phyloP scores from a whole-genome alignment of 331 rosid species.

The Quercus tomentella region DNA sequence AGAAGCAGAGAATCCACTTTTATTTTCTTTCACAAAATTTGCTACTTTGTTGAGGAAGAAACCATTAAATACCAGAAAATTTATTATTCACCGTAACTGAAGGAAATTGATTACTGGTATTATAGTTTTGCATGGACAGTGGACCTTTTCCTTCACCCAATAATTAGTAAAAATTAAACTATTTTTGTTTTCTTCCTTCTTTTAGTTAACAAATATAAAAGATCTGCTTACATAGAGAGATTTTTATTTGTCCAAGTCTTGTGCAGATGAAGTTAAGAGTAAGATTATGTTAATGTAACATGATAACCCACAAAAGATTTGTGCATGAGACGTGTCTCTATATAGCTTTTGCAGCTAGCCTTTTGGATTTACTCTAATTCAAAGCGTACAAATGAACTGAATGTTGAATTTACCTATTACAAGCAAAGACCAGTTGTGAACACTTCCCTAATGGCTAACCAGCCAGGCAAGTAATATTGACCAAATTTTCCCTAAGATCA shows the following conservation, averaged over 20 bases:
- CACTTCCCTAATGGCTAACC: neutral
- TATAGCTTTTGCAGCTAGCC: too few relatives aligned
- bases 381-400: too few relatives aligned
- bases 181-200: too few relatives aligned
- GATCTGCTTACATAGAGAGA: too few relatives aligned
- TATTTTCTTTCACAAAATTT: neutral
- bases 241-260: too few relatives aligned
- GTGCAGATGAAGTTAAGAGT: too few relatives aligned
- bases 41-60: neutral
- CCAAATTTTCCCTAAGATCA: neutral
- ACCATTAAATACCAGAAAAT: neutral
- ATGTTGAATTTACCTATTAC: neutral
- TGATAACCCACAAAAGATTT: too few relatives aligned
- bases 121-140: neutral
- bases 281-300: too few relatives aligned
- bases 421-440: neutral
- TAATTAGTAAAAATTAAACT: neutral
- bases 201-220: too few relatives aligned
- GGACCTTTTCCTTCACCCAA: neutral
- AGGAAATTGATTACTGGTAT: neutral
- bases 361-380: too few relatives aligned
- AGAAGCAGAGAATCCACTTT: neutral
- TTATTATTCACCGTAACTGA: neutral
- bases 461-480: neutral
- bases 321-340: too few relatives aligned